Percentiles rank a stretch among this genome's conserved stretches.
phyloP scores from a whole-genome alignment of 1,139 yeast genomes.

The Pneumocystis carinii region DNA sequence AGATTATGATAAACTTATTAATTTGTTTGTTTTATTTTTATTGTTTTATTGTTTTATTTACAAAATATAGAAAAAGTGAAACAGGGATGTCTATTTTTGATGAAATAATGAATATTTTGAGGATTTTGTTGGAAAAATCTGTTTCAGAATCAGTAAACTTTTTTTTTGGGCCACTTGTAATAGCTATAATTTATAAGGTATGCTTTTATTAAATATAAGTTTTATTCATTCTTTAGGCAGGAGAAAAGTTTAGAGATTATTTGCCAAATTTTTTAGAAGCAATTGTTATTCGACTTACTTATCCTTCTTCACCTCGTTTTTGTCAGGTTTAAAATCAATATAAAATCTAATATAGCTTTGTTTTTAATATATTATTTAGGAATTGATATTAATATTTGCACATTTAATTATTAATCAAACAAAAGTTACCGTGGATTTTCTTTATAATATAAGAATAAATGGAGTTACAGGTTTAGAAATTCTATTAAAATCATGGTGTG shows the following conservation, averaged over 20 bases:
- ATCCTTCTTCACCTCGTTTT: neutral
- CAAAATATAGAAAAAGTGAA: neutral
- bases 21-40: neutral
- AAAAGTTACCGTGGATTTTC: constrained; percentile 5
- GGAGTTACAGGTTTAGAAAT: constrained; percentile 8
- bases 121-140: constrained; percentile 4
- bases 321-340: constrained; percentile 2
- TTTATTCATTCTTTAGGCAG: constrained; percentile 2
- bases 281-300: constrained; percentile 4
- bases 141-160: constrained; percentile 9
- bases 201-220: neutral
- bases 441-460: constrained; percentile 1
- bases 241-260: constrained; percentile 1
- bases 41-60: neutral
- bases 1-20: neutral
- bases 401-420: constrained; percentile 9
- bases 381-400: constrained; percentile 11
- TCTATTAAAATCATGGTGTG: constrained; percentile 13
- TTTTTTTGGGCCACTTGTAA: constrained; percentile 4
- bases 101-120: constrained; percentile 5
- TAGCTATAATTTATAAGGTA: constrained; percentile 6
- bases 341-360: neutral
- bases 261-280: constrained; percentile 8
- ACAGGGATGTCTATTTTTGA: constrained; percentile 5
- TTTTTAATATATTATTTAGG: constrained; percentile 7